These are phyloP conservation scores for Thelephora ganbajun DNA, from an alignment of 768 basidiomycete genomes.

Conservation along the genomic window DNA sequence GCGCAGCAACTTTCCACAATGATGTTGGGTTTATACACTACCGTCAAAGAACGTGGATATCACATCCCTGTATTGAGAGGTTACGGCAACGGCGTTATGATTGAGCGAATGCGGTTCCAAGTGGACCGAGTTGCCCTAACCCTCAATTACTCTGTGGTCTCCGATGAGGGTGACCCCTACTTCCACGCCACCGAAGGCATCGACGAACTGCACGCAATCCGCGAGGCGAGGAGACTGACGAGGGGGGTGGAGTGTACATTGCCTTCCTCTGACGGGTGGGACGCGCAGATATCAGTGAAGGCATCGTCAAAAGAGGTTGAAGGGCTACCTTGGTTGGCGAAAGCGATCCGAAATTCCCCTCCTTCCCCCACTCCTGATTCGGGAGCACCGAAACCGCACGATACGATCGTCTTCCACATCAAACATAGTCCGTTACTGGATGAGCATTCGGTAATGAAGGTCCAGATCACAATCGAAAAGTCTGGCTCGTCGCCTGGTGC, in stretches of 20 bases:
- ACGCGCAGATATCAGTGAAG: conserved; percentile 64
- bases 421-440: conserved; percentile 60
- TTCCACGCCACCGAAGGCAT: conserved; percentile 28
- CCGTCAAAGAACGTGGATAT: conserved; percentile 60
- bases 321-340: conserved; percentile 58
- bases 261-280: conserved; percentile 72
- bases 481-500: conserved; percentile 56
- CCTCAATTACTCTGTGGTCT: conserved; percentile 73
- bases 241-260: conserved; percentile 74
- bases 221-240: conserved; percentile 56
- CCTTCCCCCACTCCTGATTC: conserved; percentile 18
- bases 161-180: conserved; percentile 46
- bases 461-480: conserved; percentile 66
- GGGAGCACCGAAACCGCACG: conserved; percentile 21
- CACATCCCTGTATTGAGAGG: conserved; percentile 63
- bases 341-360: conserved; percentile 36
- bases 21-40: conserved; percentile 67
- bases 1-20: conserved; percentile 80
- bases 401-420: conserved; percentile 45
- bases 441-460: conserved; percentile 70
- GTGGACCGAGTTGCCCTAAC: conserved; percentile 71
- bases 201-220: conserved; percentile 48
- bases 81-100: conserved; percentile 70
- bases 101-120: conserved; percentile 71
- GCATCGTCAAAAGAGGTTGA: conserved; percentile 64